Percentiles rank a stretch among this genome's conserved stretches.
These are phyloP conservation scores for Helotiales sp. DNA, from an alignment of 2,329 filamentous ascomycete species.

Conservation along the genomic window DNA sequence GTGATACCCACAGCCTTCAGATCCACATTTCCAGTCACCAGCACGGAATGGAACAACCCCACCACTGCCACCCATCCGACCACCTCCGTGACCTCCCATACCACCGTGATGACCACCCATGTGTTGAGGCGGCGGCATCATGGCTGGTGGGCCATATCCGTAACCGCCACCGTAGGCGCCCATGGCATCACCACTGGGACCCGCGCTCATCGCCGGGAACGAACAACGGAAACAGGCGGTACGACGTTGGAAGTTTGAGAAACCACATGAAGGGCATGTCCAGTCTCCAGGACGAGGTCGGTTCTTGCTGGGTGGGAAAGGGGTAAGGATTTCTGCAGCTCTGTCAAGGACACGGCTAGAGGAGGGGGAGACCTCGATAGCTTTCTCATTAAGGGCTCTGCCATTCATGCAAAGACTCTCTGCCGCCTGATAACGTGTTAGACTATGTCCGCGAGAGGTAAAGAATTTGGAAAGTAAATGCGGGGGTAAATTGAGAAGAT, in stretches of 20 bases:
- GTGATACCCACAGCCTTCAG: conserved; percentile 96
- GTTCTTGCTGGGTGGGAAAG: conserved; percentile 98
- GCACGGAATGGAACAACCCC: conserved; percentile 95
- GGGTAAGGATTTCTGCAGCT: conserved; percentile 91
- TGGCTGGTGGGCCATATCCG: conserved; percentile 72
- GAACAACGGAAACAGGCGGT: conserved; percentile 99
- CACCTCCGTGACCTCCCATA: conserved; percentile 55
- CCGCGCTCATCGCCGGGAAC: conserved; percentile 89
- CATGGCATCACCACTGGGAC: conserved; percentile 69
- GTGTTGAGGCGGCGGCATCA: conserved; percentile 78
- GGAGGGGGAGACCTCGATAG: conserved; percentile 96
- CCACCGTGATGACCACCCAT: conserved; percentile 59
- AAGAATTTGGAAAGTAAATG: conserved; percentile 33
- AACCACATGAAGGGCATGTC: conserved; percentile 98
- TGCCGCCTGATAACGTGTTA: conserved; percentile 66
- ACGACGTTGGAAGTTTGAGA: conserved; percentile 98
- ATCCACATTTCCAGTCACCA: conserved; percentile 98
- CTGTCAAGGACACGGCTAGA: conserved; percentile 96
- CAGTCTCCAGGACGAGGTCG: conserved; percentile 95
- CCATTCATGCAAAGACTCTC: conserved; percentile 99
- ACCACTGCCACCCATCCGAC: conserved; percentile 77
- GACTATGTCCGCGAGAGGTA: conserved; percentile 32
- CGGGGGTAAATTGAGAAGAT: conserved; percentile 22
- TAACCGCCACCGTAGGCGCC: conserved; percentile 62
- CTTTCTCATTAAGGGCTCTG: conserved; percentile 95